Conservation (phyloP, 768 basidiomycete species). For the Gelatoporia subvermispora region DNA sequence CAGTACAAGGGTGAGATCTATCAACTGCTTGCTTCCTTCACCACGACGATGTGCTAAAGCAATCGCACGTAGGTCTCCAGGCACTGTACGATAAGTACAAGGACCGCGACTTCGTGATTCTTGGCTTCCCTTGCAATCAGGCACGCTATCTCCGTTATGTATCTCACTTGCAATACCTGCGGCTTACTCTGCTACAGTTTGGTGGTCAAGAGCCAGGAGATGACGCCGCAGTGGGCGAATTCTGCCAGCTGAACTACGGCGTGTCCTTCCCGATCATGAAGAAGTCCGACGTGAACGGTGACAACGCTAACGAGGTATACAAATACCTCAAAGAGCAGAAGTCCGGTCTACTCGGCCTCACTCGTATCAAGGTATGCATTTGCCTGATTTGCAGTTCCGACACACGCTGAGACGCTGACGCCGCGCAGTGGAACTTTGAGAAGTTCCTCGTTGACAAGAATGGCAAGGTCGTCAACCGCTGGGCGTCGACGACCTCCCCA, state of each 20-base stretch:
- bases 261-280: slow-evolving; percentile 89
- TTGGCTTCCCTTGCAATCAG: slow-evolving; percentile 93
- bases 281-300: slow-evolving; percentile 92
- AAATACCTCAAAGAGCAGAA: slow-evolving; percentile 82
- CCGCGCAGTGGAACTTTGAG: slow-evolving; percentile 82
- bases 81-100: slow-evolving; percentile 77
- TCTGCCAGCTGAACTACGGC: slow-evolving; percentile 79
- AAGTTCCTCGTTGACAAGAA: slow-evolving; percentile 81
- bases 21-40: neutral
- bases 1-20: slow-evolving; percentile 76
- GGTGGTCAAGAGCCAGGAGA: slow-evolving; percentile 81
- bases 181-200: slow-evolving; percentile 44
- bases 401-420: neutral
- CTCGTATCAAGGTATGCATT: slow-evolving; percentile 68
- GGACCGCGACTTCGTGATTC: slow-evolving; percentile 65
- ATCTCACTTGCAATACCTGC: neutral
- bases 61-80: slow-evolving; percentile 57
- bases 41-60: neutral
- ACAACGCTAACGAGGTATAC: slow-evolving; percentile 77
- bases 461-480: slow-evolving; percentile 69
- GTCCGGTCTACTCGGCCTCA: slow-evolving; percentile 63
- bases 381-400: neutral
- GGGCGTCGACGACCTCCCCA: slow-evolving; percentile 74
- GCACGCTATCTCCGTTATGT: slow-evolving; percentile 28
- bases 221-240: slow-evolving; percentile 68